Base-by-base conservation (phyloP, 2,329 filamentous ascomycete genomes). In the Paraconiothyrium brasiliense region DNA sequence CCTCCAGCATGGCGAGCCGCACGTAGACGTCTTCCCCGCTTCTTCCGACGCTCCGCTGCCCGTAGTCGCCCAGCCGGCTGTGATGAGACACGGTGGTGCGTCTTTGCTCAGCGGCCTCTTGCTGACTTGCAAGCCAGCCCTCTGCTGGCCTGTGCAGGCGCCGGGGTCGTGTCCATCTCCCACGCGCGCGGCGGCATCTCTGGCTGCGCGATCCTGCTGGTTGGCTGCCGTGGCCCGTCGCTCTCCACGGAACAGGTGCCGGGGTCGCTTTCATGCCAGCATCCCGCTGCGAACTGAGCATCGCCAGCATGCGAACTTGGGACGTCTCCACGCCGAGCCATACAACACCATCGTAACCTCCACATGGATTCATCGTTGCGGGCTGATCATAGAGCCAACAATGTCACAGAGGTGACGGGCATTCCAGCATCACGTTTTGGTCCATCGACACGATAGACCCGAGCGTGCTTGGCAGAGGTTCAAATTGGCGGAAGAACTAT, bases 211-310 rank as follows among this genome's bases (percentile, higher is more conserved):
- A 14, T 41, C 4, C 22, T n/a, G 39, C 39, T 54, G 51, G 51
- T 54, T 54, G 51, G 51, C 51, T 44, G 37, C 24, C 22, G 11
- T 41, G 27, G 27, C 27, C 27, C 6, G 27, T 30, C 27, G 27
- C 9, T 16, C 14, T 27, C 50, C 51, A 24, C 51, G 9, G 44
- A 46, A 54, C 51, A 43, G 35, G 51, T 34, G 51, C 51, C 51
- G 37, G 51, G 39, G 22, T 54, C 50, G 20, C 30, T n/a, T 32
- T 14, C 6, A 52, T 50, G 35, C 50, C 50, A 54, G 13, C 35
- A 54, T 54, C 50, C 39, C 39, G 3, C 39, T 30, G 11, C 16
- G 37, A 54, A 34, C 51, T 20, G 51, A 34, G n/a, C 3, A 46
- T 55, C 52, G 52, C 52, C 52, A 44, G 27, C 39, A 27, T 22